A percentile compares a stretch with the other conserved stretches of the same genome.
Conservation (phyloP, 371 early-diverging fungal species). For the Rhizopus stolonifer region DNA sequence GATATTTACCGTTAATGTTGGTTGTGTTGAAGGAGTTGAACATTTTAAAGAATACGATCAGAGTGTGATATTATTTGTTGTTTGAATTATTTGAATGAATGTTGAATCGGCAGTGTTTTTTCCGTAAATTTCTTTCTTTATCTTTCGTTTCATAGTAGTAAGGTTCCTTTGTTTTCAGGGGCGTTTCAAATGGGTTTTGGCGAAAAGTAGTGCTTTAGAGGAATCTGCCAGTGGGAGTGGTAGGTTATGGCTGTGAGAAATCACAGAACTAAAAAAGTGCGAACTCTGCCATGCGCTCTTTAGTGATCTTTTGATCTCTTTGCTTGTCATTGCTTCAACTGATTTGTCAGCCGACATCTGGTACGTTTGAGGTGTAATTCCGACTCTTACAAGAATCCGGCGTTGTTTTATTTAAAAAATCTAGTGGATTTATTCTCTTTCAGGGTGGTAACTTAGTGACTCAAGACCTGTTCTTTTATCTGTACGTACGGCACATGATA, state of each 20-base stretch:
- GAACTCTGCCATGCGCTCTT: constrained; percentile 5
- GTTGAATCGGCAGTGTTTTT: no score
- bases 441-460: background rate
- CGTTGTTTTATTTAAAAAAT: background rate
- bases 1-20: background rate
- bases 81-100: no score
- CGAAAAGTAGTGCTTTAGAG: constrained; percentile 2
- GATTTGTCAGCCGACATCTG: background rate
- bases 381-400: background rate
- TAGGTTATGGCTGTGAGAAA: constrained; percentile 5
- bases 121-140: no score
- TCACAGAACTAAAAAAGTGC: constrained; percentile 2
- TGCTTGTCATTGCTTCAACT: constrained; percentile 2
- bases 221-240: background rate
- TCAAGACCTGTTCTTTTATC: constrained; percentile 2
- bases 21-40: constrained; percentile 1
- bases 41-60: constrained; percentile 34
- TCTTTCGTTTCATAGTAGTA: constrained; percentile 12
- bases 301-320: background rate
- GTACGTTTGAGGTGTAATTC: background rate
- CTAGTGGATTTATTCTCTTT: background rate
- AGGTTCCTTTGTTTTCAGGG: constrained; percentile 3
- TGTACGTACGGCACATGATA: constrained; percentile 1
- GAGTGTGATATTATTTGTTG: background rate
- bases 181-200: constrained; percentile 5